These are phyloP conservation scores for Aspergillus calidoustus DNA, from an alignment of 2,329 filamentous ascomycete genomes.

Conservation along the genomic window DNA sequence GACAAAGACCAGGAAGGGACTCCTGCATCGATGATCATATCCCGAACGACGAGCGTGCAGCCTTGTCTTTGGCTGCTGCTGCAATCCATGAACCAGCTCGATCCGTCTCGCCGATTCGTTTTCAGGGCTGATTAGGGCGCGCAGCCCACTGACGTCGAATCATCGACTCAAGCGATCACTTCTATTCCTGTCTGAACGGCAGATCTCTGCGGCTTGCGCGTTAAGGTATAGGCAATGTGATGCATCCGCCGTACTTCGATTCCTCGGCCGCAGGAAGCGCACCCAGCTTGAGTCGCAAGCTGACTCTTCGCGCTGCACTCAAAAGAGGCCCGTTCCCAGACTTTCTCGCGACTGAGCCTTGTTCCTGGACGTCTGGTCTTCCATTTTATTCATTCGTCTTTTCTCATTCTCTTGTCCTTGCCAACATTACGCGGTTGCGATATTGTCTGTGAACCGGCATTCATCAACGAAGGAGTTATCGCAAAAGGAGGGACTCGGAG, in stretches of 20 bases:
- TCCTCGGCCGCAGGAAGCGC: conserved; percentile 23
- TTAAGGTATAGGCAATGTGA: conserved; percentile 36
- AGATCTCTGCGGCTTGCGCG: conserved; percentile 29
- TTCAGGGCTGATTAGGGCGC: conserved; percentile 6
- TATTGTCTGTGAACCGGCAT: neutral
- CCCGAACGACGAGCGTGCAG: conserved; percentile 21
- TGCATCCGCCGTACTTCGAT: conserved; percentile 32
- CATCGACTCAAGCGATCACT: conserved; percentile 18
- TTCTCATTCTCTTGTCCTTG: neutral
- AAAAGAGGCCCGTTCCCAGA: conserved; percentile 26
- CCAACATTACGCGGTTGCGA: neutral
- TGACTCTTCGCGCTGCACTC: conserved; percentile 25
- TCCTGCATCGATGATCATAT: conserved; percentile 22
- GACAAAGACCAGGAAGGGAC: conserved; percentile 18
- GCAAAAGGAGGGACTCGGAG: neutral
- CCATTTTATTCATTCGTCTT: conserved; percentile 1
- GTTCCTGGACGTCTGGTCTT: neutral
- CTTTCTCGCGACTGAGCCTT: neutral
- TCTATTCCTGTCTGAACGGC: conserved; percentile 20
- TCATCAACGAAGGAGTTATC: neutral
- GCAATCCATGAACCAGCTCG: conserved; percentile 18
- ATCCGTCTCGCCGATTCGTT: conserved; percentile 16
- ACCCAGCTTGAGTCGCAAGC: conserved; percentile 18
- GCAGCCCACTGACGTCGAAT: conserved; percentile 16
- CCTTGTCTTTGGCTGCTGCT: conserved; percentile 14